Percentiles rank a stretch among this genome's conserved stretches.
Evolutionary conservation across 192 early-diverging fungal species (phyloP).

Genomic region (Coemansia reversa): DNA sequence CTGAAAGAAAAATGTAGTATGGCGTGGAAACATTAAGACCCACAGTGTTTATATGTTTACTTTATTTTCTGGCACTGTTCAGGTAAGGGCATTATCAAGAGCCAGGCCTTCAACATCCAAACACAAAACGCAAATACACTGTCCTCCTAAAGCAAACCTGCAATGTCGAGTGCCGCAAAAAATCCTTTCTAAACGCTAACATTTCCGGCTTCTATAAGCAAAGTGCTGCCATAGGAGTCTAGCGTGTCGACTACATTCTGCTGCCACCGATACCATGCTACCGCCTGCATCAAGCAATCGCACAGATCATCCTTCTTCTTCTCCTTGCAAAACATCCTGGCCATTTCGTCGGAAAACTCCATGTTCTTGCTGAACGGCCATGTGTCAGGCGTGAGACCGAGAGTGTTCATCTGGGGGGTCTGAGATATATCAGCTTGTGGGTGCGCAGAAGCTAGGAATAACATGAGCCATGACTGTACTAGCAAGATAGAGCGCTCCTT

Average conservation of each 20-base stretch:
- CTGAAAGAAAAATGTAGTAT: no score
- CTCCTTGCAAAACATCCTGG: conserved; percentile 36
- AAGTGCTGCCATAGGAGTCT: conserved; percentile 20
- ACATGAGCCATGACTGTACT: conserved; percentile 44
- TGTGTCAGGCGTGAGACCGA: neutral
- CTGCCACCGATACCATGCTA: conserved; percentile 53
- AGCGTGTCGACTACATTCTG: conserved; percentile 19
- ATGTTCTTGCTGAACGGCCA: conserved; percentile 21
- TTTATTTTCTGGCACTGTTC: no score
- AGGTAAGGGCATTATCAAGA: no score
- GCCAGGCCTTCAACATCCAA: no score
- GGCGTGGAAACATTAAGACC: no score
- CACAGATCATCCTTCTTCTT: conserved; percentile 53
- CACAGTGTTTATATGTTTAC: no score
- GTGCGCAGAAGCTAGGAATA: conserved; percentile 2
- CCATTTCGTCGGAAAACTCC: conserved; percentile 19
- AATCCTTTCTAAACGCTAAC: no score
- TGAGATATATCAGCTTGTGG: neutral
- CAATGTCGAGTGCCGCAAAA: no score
- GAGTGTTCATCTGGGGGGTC: neutral
- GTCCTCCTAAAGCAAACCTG: no score
- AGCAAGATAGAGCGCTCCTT: conserved; percentile 48
- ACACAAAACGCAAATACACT: no score
- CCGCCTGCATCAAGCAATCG: conserved; percentile 50
- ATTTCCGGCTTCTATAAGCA: neutral